Evolutionary conservation across 345 rosid species (phyloP).

Genomic region (Hirschfeldia incana): DNA sequence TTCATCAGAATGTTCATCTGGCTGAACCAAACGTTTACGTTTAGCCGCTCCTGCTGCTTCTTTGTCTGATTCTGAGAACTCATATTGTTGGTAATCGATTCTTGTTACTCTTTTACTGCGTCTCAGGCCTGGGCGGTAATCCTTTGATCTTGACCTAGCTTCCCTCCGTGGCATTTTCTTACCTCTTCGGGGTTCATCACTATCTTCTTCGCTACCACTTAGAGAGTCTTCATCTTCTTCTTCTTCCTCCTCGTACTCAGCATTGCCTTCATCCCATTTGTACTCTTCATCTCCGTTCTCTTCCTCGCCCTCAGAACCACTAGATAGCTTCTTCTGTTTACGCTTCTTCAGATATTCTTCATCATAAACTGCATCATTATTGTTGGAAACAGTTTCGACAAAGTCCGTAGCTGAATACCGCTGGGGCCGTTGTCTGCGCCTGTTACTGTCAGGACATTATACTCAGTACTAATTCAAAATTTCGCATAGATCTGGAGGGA

Average conservation of each 20-base stretch:
- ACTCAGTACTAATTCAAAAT: not conserved
- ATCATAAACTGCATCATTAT: constrained; percentile 75
- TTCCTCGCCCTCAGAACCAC: constrained; percentile 97
- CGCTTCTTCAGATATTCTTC: constrained; percentile 81
- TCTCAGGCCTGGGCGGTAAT: constrained; percentile 73
- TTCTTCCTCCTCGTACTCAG: constrained; percentile 55
- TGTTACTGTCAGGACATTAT: constrained; percentile 44
- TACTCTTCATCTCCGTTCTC: constrained; percentile 85
- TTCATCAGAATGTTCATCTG: constrained; percentile 57
- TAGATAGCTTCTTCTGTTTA: constrained; percentile 64
- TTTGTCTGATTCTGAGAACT: constrained; percentile 73
- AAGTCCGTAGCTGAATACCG: constrained; percentile 72
- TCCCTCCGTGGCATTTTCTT: constrained; percentile 72
- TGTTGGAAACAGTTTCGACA: constrained; percentile 79
- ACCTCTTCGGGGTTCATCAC: constrained; percentile 61
- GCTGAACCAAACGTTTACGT: constrained; percentile 55
- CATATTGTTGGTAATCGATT: constrained; percentile 72
- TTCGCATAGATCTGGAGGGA: not conserved
- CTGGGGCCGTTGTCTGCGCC: constrained; percentile 82
- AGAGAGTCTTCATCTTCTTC: constrained; percentile 65
- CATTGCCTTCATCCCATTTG: constrained; percentile 75
- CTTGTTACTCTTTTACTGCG: constrained; percentile 87
- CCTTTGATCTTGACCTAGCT: constrained; percentile 68
- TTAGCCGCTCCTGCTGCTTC: constrained; percentile 63
- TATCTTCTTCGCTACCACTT: constrained; percentile 68